Evolutionary conservation across 1,284 basidiomycete species (phyloP), one percentile per base, ranked within the genome.

Genomic region (Rhodotorula sp.): DNA sequence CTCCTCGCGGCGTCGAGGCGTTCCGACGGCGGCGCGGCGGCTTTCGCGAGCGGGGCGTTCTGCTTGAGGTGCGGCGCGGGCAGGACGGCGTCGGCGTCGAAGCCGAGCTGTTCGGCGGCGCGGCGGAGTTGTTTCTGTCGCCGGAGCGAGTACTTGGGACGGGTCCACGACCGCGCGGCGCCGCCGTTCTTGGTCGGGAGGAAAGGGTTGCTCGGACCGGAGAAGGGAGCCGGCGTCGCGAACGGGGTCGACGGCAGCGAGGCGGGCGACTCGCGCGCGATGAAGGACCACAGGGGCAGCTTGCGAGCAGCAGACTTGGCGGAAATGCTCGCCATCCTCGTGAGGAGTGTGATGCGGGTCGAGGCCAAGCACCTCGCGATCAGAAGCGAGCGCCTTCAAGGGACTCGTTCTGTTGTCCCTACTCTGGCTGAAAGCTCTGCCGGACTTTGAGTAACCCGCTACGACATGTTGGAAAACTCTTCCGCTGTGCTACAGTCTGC

Each of bases 141-240:
- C 18, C 75, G 67, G 16, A 73, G 46, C 10, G 75, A 76, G 71
- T 76, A 76, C 56, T 68, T 70, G 3, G 75, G 73, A 14, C 70
- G 69, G 18, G 64, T 70, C 73, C 71, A 71, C 1, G 68, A 67
- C 21, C 67, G 66, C 5, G 72, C 66, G 23, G 68, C 66, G 58
- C 34, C 34, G 34, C 34, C 15, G 12, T 61, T 16, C 46, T 74
- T 74, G 16, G 70, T 58, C 15, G 75, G 75, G 5, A 52, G 51
- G 67, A 76, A 76, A 3, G 75, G 75, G 69, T 74, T 74, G 47
- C 65, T 46, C 6, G 61, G 12, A 5, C 58, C 46, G 20, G 68
- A 51, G 62, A 65, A 76, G 18, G 72, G 60, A 39, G 51, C 26
- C 7, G 75, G 65, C 21, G 54, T 39, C 20, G 48, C 49, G 31